Base-by-base conservation (phyloP, 176 grass and related monocot genomes). In the Triticum dicoccoides region DNA sequence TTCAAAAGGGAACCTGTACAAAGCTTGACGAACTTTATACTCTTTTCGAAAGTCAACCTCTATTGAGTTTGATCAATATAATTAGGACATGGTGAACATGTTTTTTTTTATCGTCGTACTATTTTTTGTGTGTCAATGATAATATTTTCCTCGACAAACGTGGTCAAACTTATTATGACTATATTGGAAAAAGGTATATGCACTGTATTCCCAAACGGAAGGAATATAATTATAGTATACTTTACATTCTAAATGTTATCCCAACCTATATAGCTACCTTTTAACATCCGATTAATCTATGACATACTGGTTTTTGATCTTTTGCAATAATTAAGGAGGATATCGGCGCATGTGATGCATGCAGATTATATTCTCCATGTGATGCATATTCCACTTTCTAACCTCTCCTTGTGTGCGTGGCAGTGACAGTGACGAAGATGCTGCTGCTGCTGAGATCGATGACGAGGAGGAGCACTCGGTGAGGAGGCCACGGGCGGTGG, bases 401-500 rank as follows among this genome's bases (percentile, higher is more conserved):
- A 59, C 54, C 20, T 77, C 49, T 78, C 5, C 30, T 23, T n/a
- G 29, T 3, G 2, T 59, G 76, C n/a, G 51, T 59, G 69, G 63
- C 68, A 21, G 52, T 10, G 83, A 24, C 1, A 23, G 29, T 6
- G 84, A 15, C 10, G 15, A 10, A 58, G 54, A 59, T 59, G 54
- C 54, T 12, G 41, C 54, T 12, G 41, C 11, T 1, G 56, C 9
- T 37, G 77, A 14, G 8, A 11, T 11, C 1, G 38, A 44, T 20
- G 18, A n/a, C 34, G 77, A 38, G 35, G 77, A 24, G 12, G 56
- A 62, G 77, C 76, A 8, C 32, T 20, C 54, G 37, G 39, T 17
- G 34, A 30, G 8, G 9, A 52, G 18, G 66, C 42, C 84, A 9
- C 54, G 89, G 65, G 12, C 58, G 89, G 89, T 90, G 58, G 80